Conservation (phyloP, 768 basidiomycete genomes). For the Lactifluus hygrophoroides region DNA sequence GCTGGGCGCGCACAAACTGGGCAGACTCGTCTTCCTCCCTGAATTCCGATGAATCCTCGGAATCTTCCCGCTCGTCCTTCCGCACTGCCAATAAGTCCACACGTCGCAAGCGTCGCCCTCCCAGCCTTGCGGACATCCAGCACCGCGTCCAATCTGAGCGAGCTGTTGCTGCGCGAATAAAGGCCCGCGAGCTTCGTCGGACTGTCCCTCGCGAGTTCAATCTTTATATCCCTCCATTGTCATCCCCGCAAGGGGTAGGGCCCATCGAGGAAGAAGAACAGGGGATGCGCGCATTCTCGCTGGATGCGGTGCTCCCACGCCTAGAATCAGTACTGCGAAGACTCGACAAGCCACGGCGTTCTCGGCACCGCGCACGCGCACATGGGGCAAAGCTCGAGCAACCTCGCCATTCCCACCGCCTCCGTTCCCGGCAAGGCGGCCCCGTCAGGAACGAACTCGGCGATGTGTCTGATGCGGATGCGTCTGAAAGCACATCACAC, state of each 20-base stretch:
- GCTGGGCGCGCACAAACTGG: conserved; percentile 55
- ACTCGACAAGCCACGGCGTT: conserved; percentile 16
- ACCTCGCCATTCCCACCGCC: not conserved
- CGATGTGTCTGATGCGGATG: not conserved
- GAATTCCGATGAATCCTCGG: conserved; percentile 30
- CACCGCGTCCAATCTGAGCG: conserved; percentile 47
- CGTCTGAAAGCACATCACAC: not conserved
- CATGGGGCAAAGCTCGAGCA: not conserved
- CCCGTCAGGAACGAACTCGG: not conserved
- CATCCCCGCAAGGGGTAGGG: conserved; percentile 8
- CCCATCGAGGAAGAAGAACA: conserved; percentile 6
- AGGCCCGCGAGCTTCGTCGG: conserved; percentile 52
- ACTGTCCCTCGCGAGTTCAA: conserved; percentile 55
- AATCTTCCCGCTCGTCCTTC: conserved; percentile 34
- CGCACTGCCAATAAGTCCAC: conserved; percentile 30
- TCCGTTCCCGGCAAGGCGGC: not conserved
- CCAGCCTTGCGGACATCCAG: conserved; percentile 40
- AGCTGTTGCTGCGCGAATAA: conserved; percentile 52
- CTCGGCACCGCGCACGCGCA: conserved; percentile 9
- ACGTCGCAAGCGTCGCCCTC: conserved; percentile 39
- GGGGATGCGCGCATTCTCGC: conserved; percentile 19
- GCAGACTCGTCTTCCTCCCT: conserved; percentile 34
- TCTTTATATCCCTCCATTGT: conserved; percentile 48
- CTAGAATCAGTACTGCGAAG: conserved; percentile 19
- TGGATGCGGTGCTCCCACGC: conserved; percentile 15